phyloP scores from a whole-genome alignment of 768 basidiomycete genomes.

The Naganishia friedmannii region DNA sequence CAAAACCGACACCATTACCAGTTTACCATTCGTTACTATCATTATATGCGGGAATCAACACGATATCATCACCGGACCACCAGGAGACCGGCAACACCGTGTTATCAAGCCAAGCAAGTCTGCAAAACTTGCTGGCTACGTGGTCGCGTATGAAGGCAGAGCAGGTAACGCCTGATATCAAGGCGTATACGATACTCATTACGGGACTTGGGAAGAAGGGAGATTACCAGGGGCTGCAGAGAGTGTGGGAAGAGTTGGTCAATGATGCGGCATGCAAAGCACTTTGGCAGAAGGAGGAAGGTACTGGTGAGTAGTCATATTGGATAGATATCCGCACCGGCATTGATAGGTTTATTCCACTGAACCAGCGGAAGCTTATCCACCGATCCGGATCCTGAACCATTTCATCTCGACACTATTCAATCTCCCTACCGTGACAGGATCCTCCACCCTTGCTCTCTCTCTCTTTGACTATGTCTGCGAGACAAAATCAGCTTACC shows the following conservation, averaged over 20 bases:
- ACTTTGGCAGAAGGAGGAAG: conserved; percentile 28
- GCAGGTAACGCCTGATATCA: conserved; percentile 61
- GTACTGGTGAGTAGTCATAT: not conserved
- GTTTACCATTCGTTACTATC: conserved; percentile 28
- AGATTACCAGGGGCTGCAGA: conserved; percentile 61
- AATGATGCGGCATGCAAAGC: conserved; percentile 44
- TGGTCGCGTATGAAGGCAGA: conserved; percentile 67
- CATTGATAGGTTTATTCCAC: not conserved
- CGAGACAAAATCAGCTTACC: conserved; percentile 56
- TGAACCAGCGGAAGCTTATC: conserved; percentile 32
- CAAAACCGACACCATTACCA: conserved; percentile 28
- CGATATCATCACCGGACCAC: not conserved
- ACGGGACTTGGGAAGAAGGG: conserved; percentile 60
- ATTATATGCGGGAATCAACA: conserved; percentile 19
- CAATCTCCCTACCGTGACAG: conserved; percentile 38
- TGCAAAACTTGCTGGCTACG: conserved; percentile 59
- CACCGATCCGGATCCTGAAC: conserved; percentile 59
- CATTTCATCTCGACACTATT: conserved; percentile 71
- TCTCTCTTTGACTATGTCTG: conserved; percentile 55
- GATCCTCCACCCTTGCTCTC: conserved; percentile 51
- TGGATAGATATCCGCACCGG: not conserved
- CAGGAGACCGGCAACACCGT: not conserved
- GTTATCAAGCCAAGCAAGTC: conserved; percentile 25
- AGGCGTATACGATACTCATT: conserved; percentile 70
- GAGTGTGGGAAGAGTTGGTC: conserved; percentile 45